Evolutionary conservation across 345 rosid genomes (phyloP).

Genomic region (Euphorbia peplus): DNA sequence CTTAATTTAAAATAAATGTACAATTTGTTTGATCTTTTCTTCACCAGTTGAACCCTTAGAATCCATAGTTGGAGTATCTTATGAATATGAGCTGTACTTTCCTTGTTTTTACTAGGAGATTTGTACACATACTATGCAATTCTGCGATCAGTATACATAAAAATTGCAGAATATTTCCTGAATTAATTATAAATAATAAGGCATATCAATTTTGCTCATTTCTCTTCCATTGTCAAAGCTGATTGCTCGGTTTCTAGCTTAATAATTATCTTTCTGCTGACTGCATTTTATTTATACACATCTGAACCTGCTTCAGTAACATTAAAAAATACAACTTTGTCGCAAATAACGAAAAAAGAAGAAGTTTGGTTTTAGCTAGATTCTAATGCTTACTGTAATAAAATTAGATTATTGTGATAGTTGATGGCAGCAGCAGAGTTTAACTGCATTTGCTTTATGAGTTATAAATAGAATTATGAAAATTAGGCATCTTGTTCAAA

Average conservation of each 20-base stretch:
- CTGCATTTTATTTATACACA: background rate
- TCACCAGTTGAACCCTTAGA: background rate
- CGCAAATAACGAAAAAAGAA: background rate
- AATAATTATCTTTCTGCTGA: background rate
- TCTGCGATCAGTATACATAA: too few species aligned
- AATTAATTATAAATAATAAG: too few species aligned
- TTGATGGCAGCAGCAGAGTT: background rate
- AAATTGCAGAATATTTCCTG: too few species aligned
- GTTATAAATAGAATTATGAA: constrained; percentile 34
- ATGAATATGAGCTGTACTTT: too few species aligned
- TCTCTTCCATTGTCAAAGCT: too few species aligned
- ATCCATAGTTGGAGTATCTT: background rate
- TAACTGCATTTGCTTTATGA: constrained; percentile 18
- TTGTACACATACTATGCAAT: background rate
- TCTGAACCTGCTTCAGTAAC: background rate
- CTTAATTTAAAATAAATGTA: background rate
- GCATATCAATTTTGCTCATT: too few species aligned
- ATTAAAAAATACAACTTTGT: background rate
- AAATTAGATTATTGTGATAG: background rate
- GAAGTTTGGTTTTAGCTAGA: background rate
- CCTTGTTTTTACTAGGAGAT: too few species aligned
- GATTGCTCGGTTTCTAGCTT: too few species aligned
- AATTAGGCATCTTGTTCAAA: constrained; percentile 69
- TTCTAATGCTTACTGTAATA: background rate
- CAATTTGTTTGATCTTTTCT: background rate